Conservation (phyloP, 176 grass and related monocot genomes). For the Metroxylon sagu region DNA sequence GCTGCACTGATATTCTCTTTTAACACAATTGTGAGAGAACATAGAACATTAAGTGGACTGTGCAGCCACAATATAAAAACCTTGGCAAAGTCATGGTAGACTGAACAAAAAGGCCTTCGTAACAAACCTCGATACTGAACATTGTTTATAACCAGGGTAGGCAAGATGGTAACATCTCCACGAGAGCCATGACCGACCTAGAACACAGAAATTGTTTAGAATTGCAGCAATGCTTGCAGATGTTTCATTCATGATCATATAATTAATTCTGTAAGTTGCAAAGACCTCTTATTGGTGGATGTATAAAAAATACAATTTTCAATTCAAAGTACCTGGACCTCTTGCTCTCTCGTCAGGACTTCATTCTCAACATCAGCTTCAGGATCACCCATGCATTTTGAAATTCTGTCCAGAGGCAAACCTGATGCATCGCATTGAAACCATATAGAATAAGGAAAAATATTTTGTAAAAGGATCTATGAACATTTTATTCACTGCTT, state of each 20-base stretch:
- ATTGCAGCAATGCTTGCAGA: too few species aligned
- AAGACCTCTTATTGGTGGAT: too few species aligned
- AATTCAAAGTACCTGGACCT: conserved; percentile 43
- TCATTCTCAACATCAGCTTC: conserved; percentile 68
- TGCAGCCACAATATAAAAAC: too few species aligned
- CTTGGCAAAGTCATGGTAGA: too few species aligned
- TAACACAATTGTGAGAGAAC: too few species aligned
- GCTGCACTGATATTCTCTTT: too few species aligned
- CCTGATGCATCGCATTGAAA: conserved; percentile 18
- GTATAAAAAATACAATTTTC: not conserved
- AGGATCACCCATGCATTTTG: conserved; percentile 70
- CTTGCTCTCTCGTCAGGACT: conserved; percentile 62
- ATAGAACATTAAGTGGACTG: too few species aligned
- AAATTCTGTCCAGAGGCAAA: conserved; percentile 51
- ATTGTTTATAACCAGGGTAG: conserved; percentile 83
- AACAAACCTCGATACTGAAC: conserved; percentile 70
- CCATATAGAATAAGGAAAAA: not conserved
- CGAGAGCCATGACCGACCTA: conserved; percentile 55
- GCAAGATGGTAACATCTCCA: conserved; percentile 87
- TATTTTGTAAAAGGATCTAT: too few species aligned
- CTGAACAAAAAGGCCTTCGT: not conserved
- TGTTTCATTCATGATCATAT: too few species aligned
- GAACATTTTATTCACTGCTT: not conserved
- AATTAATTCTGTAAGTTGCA: too few species aligned
- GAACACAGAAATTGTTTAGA: not conserved